Evolutionary conservation across 164 flowering plant species (phyloP).

Genomic region (Malania oleifera): DNA sequence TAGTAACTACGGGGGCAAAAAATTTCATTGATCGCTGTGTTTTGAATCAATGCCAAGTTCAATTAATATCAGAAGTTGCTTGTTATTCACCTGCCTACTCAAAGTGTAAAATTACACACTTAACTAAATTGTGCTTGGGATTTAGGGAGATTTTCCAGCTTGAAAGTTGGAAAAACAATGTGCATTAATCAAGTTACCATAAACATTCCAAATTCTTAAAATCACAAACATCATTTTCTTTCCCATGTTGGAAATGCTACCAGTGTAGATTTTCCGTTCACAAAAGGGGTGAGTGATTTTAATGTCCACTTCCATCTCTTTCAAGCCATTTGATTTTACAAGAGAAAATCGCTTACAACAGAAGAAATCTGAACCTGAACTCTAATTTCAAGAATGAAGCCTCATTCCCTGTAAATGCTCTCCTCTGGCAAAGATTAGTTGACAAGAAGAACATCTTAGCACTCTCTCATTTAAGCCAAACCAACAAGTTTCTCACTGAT

Average conservation of each 20-base stretch:
- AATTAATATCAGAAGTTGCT: too few species aligned
- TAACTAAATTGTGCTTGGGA: too few species aligned
- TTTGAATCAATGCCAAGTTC: too few species aligned
- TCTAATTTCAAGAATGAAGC: slow-evolving; percentile 1
- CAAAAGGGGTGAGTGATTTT: slow-evolving; percentile 15
- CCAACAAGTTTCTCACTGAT: slow-evolving; percentile 94
- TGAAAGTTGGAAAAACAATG: too few species aligned
- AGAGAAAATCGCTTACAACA: slow-evolving; percentile 13
- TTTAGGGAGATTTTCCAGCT: too few species aligned
- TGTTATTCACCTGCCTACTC: too few species aligned
- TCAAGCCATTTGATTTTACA: slow-evolving; percentile 13
- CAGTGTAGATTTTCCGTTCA: background rate
- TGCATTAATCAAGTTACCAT: too few species aligned
- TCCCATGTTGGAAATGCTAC: background rate
- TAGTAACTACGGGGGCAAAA: too few species aligned
- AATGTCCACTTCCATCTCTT: slow-evolving; percentile 14
- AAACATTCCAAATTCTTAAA: too few species aligned
- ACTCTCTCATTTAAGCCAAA: slow-evolving; percentile 44
- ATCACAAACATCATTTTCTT: too few species aligned
- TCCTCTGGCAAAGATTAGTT: slow-evolving; percentile 9
- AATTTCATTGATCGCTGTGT: too few species aligned
- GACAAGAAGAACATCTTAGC: background rate
- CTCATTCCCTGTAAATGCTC: background rate
- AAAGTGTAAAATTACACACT: too few species aligned
- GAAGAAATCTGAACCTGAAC: slow-evolving; percentile 4